phyloP scores from a whole-genome alignment of 176 grass and related monocot species.

The Miscanthus lutarioriparius region DNA sequence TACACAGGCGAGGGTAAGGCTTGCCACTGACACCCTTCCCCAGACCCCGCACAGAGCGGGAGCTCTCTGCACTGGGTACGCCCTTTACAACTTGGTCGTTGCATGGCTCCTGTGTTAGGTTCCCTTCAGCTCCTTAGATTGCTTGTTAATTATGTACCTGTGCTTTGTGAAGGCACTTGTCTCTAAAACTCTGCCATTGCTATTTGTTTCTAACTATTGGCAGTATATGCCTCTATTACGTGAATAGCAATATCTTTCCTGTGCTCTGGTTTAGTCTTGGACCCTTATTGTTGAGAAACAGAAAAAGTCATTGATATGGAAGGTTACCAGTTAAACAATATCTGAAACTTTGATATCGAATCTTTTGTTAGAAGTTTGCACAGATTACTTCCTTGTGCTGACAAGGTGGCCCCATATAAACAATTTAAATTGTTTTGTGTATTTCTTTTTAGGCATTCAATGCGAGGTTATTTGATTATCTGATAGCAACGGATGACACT shows the following conservation, averaged over 20 bases:
- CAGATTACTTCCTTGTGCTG: slow-evolving; percentile 19
- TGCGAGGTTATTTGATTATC: slow-evolving; percentile 90
- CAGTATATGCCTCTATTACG: background rate
- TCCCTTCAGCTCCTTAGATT: background rate
- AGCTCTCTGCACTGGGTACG: too few species aligned
- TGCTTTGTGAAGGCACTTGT: background rate
- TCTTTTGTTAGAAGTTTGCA: slow-evolving; percentile 4
- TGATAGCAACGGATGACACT: slow-evolving; percentile 88
- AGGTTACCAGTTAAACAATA: slow-evolving; percentile 17
- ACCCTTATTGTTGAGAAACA: background rate
- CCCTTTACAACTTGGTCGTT: background rate
- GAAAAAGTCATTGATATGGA: slow-evolving; percentile 2
- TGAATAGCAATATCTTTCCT: slow-evolving; percentile 5
- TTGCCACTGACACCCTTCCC: too few species aligned
- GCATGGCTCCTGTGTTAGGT: background rate
- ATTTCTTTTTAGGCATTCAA: slow-evolving; percentile 82
- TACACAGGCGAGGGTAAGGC: too few species aligned
- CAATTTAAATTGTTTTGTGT: slow-evolving; percentile 10
- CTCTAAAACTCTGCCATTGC: slow-evolving; percentile 22
- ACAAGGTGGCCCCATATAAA: slow-evolving; percentile 4
- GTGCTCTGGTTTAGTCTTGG: background rate
- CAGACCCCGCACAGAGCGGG: too few species aligned
- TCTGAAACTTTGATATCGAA: slow-evolving; percentile 4
- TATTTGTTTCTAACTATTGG: background rate
- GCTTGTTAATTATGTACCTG: background rate